Evolutionary conservation across 2,329 filamentous ascomycete genomes (phyloP).

Genomic region (Sporothrix inflata): DNA sequence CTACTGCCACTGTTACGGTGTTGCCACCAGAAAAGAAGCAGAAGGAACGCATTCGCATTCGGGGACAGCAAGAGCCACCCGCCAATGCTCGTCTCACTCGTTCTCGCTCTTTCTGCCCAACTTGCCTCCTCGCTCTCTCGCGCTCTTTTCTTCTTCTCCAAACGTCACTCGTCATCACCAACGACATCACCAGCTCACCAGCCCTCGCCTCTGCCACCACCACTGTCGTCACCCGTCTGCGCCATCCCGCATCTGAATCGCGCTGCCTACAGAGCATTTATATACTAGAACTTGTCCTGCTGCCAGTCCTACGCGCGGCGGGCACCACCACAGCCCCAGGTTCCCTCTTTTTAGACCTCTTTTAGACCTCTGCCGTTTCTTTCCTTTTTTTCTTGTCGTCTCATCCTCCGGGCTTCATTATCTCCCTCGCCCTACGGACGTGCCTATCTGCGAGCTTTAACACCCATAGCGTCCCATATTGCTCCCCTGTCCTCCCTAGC

Average conservation of each 20-base stretch:
- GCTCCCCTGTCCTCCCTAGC: constrained; percentile 1
- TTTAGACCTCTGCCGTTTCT: background rate
- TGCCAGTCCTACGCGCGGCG: constrained; percentile 22
- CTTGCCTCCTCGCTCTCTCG: background rate
- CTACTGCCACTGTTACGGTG: background rate
- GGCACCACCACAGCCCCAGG: background rate
- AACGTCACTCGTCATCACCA: constrained; percentile 2
- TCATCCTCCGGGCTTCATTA: background rate
- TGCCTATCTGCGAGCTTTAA: constrained; percentile 4
- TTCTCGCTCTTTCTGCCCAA: background rate
- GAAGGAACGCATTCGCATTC: background rate
- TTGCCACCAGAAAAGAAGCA: background rate
- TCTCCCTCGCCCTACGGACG: background rate
- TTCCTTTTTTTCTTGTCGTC: background rate
- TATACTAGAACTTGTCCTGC: background rate
- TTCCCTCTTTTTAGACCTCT: constrained; percentile 8
- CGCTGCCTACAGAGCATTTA: constrained; percentile 9
- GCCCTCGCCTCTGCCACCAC: background rate
- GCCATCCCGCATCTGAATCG: constrained; percentile 1
- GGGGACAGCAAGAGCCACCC: background rate
- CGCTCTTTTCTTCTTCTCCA: background rate
- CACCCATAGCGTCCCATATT: constrained; percentile 14
- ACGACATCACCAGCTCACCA: background rate
- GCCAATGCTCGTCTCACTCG: background rate
- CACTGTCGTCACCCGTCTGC: constrained; percentile 21